Evolutionary conservation across 768 basidiomycete genomes (phyloP), one percentile per base, ranked within the genome.

Genomic region (Asterophora parasitica): DNA sequence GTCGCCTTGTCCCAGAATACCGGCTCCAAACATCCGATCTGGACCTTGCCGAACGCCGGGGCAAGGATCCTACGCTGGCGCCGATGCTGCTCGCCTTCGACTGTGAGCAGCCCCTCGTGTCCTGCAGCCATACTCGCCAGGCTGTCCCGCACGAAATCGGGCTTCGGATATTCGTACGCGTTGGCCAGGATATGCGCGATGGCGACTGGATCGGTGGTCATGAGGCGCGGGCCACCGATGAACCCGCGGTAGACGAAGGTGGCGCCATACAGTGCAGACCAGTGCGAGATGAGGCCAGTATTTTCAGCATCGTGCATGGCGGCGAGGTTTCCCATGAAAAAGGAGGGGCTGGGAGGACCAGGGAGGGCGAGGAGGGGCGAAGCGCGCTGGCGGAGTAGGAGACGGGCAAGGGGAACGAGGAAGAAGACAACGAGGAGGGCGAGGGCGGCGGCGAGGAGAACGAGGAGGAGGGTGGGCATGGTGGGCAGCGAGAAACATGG

Each of bases 251-350:
- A 81, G 32, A 71, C 70, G 48, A 76, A 79, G 28, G 72, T 77
- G 33, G 68, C 58, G 15, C 78, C 81, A 43, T 77, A 76, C 26
- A 52, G 43, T 2, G 57, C 61, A 16, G 71, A 63, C 80, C 82
- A 82, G 47, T 60, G 60, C 15, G 58, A 60, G 42, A 80, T 56
- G 49, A 79, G 68, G 38, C 70, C 61, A 9, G 61, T 79, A 60
- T 81, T 81, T 57, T 83, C 81, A 61, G 79, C 74, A 60, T 81
- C 70, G 58, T 78, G 74, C 64, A 80, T 71, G 52, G 77, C 69
- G 23, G 62, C 65, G 26, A 79, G 71, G 61, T 80, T 76, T 3
- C 78, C 79, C 52, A 76, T 61, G 63, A 81, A 71, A 56, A 75
- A 65, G 0, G 77, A 76, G 0, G 63, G 65, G 10, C 65, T 71